phyloP scores from a whole-genome alignment of 2,329 filamentous ascomycete genomes.

The Chrysoporthe puriensis region DNA sequence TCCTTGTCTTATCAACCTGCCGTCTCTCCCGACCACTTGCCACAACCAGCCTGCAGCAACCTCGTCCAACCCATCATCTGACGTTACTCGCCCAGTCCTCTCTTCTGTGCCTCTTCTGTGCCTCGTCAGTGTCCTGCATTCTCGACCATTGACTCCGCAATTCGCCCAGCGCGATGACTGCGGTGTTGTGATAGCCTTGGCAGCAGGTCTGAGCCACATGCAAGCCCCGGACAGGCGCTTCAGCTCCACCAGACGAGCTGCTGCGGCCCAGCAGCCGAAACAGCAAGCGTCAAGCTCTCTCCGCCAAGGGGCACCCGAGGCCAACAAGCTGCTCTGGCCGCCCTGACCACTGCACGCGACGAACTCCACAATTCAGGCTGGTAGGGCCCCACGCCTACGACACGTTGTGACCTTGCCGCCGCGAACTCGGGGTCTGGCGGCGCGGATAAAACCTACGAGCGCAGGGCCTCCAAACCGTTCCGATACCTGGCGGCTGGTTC shows the following conservation, averaged over 20 bases:
- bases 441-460: neutral
- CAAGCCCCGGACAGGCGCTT: neutral
- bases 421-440: neutral
- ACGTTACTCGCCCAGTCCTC: neutral
- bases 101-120: neutral
- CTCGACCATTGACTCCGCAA: neutral
- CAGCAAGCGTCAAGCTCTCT: neutral
- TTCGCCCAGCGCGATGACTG: neutral
- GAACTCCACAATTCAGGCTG: slow-evolving; percentile 4
- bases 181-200: neutral
- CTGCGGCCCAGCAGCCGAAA: neutral
- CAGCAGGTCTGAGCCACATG: slow-evolving; percentile 5
- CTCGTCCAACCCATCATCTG: neutral
- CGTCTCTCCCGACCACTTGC: neutral
- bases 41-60: neutral
- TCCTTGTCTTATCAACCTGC: slow-evolving; percentile 13
- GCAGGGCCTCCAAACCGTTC: neutral
- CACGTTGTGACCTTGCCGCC: neutral
- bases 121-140: neutral
- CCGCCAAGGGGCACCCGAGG: neutral
- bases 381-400: neutral
- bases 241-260: slow-evolving; percentile 3
- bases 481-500: neutral
- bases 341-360: neutral
- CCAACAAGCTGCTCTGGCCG: no score